Percentiles rank a stretch among this genome's conserved stretches.
Conservation (phyloP, 2,329 filamentous ascomycete species). For the Alternaria triticina region DNA sequence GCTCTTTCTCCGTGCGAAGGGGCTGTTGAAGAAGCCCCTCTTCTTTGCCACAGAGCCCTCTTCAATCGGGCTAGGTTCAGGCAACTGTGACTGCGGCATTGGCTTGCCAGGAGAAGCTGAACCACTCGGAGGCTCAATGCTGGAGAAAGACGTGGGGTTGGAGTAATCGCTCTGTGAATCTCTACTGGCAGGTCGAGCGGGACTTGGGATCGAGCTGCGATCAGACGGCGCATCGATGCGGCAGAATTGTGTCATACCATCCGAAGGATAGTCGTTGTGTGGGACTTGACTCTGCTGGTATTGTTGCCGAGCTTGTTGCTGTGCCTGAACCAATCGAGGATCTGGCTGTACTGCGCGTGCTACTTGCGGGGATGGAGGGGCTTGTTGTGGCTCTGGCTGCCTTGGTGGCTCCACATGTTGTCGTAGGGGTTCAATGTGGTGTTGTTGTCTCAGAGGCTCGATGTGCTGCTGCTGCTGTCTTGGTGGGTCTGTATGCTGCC, state of each 20-base stretch:
- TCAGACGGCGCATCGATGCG: conserved; percentile 75
- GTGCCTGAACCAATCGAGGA: conserved; percentile 44
- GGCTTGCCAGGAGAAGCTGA: conserved; percentile 76
- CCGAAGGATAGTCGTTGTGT: conserved; percentile 91
- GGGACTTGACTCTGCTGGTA: conserved; percentile 68
- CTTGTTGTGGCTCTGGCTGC: conserved; percentile 5
- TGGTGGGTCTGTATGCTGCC: conserved; percentile 6
- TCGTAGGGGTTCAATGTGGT: conserved; percentile 4
- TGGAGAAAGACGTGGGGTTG: conserved; percentile 86
- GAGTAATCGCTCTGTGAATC: conserved; percentile 93
- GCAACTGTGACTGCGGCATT: conserved; percentile 29
- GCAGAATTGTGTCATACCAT: conserved; percentile 98
- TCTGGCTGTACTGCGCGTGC: conserved; percentile 40
- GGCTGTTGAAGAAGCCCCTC: conserved; percentile 91
- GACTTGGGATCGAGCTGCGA: conserved; percentile 70
- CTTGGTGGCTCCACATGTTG: conserved; percentile 7
- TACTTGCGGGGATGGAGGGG: conserved; percentile 14
- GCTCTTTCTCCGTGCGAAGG: conserved; percentile 87
- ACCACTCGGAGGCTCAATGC: conserved; percentile 77
- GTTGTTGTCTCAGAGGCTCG: conserved; percentile 5
- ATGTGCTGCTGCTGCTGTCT: conserved; percentile 4
- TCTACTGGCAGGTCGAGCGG: conserved; percentile 78
- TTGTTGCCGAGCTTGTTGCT: conserved; percentile 47
- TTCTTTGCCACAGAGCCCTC: conserved; percentile 66
- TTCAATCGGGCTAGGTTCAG: conserved; percentile 34